phyloP scores from a whole-genome alignment of 2,329 filamentous ascomycete species.

The Sporothrix pseudoabietina region DNA sequence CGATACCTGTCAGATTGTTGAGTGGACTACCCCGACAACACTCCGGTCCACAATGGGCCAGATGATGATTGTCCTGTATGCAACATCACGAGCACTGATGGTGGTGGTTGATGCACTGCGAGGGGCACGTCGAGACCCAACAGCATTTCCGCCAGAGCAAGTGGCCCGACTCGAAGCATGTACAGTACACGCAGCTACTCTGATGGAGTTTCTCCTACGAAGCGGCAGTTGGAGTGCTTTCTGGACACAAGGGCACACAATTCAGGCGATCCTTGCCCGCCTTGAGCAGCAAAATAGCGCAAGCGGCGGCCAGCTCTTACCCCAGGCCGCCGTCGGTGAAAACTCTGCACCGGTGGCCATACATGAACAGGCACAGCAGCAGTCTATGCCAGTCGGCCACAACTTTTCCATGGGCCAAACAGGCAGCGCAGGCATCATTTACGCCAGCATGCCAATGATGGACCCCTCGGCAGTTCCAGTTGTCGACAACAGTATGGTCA shows the following conservation, averaged over 20 bases:
- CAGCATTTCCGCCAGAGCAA: neutral
- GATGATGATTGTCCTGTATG: slow-evolving; percentile 2
- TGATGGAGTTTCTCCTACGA: neutral
- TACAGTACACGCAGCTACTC: neutral
- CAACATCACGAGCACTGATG: neutral
- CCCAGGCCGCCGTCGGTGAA: neutral
- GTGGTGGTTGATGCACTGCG: neutral
- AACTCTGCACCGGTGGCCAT: neutral
- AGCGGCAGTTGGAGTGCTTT: slow-evolving; percentile 5
- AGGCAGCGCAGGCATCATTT: neutral
- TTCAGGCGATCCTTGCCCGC: neutral
- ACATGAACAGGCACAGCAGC: neutral
- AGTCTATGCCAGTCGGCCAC: neutral
- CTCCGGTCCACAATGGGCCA: neutral
- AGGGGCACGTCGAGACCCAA: neutral
- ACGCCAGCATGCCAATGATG: slow-evolving; percentile 3
- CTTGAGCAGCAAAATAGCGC: neutral
- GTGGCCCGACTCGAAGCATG: neutral
- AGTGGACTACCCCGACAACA: neutral
- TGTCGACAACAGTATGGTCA: neutral
- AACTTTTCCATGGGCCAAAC: neutral
- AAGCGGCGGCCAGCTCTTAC: neutral
- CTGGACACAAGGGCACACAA: neutral
- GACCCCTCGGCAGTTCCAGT: neutral
- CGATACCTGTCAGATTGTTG: neutral